Base-by-base conservation (phyloP, 2,329 filamentous ascomycete species). In the Sclerotinia sclerotiorum region DNA sequence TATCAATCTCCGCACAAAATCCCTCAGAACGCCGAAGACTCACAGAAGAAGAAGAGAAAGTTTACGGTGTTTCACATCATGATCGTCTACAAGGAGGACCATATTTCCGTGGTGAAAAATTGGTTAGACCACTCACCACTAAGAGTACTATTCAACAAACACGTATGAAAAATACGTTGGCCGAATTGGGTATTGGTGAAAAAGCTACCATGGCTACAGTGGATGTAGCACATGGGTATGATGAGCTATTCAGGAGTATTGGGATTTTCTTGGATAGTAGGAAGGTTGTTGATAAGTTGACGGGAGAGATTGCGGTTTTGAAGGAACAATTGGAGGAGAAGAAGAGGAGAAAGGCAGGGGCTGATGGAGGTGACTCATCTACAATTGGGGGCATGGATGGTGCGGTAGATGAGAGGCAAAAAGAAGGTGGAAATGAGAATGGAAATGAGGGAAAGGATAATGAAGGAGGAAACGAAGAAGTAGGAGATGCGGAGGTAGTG, bases 41-140 rank as follows among this genome's bases (percentile, higher is more conserved):
- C 72, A 88, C 87, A 5, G 84, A 90, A 58, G 87, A 91, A 73
- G 90, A 96, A 79, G 90, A 94, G 80, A 80, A 86, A 71, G 85
- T 90, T 46, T 98, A 94, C 76, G 95, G 94, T 71, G 90, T 99
- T 13, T 87, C 90, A 10, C 88, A 92, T 72, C 90, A 94, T 77
- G 94, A 98, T 68, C 91, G 94, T 39, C 84, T 97, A 51, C 88
- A 90, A 27, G 90, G 90, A 11, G 94, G 95, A 8, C 92, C 97
- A 48, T 90, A 92, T 19, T 98, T 98, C 84, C 91, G 94, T 17
- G 93, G 93, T 39, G 91, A 94, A 74, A 90, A 88, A 78, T 87
- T 94, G 69, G 89, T 90, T 73, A 93, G 93, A 79, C 86, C 92
- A 32, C 90, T 93, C 68, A 88, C 88, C 49, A 90, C 90, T 72